phyloP scores from a whole-genome alignment of 305 asterid genomes.

The Fraxinus angustifolia region DNA sequence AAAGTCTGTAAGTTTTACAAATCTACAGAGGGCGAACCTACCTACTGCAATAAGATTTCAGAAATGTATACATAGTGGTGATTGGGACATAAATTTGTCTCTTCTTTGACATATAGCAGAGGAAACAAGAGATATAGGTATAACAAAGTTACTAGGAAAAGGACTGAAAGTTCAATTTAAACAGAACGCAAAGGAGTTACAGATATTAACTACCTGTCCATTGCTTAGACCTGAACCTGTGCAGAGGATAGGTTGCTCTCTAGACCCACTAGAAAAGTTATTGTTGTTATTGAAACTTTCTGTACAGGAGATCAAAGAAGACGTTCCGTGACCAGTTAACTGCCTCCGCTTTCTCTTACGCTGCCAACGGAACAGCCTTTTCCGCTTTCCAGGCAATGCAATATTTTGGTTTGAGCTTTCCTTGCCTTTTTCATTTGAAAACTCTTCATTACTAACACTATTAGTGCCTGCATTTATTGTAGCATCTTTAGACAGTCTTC shows the following conservation, averaged over 20 bases:
- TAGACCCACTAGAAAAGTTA: slow-evolving; percentile 19
- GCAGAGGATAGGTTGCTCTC: slow-evolving; percentile 16
- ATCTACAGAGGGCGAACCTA: not conserved
- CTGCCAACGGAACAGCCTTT: slow-evolving; percentile 55
- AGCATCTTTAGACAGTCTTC: slow-evolving; percentile 29
- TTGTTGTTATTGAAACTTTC: slow-evolving; percentile 26
- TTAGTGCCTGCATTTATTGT: slow-evolving; percentile 37
- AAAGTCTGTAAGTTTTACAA: not conserved
- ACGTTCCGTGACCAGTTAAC: slow-evolving; percentile 33
- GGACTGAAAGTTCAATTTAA: not conserved
- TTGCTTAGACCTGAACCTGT: slow-evolving; percentile 25
- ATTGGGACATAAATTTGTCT: not conserved
- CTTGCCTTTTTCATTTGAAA: slow-evolving; percentile 25
- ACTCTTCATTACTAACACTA: slow-evolving; percentile 27
- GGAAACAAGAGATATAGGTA: slow-evolving; percentile 1
- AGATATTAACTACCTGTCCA: slow-evolving; percentile 25
- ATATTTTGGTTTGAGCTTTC: slow-evolving; percentile 30
- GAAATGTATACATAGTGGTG: not conserved
- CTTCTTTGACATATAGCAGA: not conserved
- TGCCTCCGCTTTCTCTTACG: slow-evolving; percentile 51
- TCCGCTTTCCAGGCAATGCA: slow-evolving; percentile 40
- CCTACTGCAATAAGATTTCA: not conserved
- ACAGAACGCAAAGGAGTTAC: slow-evolving; percentile 23
- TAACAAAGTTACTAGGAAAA: slow-evolving; percentile 5
- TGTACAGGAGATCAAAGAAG: slow-evolving; percentile 31